Base-by-base conservation (phyloP, 805 yeast genomes). In the Candida gorgasii region DNA sequence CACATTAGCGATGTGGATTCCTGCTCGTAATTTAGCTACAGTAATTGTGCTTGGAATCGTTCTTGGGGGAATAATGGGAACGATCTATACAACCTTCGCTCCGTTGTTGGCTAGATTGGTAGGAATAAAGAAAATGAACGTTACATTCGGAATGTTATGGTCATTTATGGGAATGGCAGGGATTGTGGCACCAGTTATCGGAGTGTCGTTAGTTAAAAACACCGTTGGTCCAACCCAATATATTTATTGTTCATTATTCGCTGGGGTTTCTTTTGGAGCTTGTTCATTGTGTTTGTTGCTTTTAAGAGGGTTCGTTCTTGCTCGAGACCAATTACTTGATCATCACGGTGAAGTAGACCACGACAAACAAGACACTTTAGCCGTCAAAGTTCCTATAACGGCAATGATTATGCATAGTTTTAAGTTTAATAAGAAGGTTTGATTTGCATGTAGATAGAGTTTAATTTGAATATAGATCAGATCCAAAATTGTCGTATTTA, bases 11-110 rank as follows among this genome's bases (percentile, higher is more conserved):
- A 62, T 67, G 62, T 67, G 72, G 63, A 49, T 59, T 17, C 84
- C 85, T 2, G 76, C 80, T n/a, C 63, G 77, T 43, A 80, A 78
- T 50, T 72, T 61, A 45, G 82, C 82, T 1, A 77, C 84, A 1
- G 76, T 80, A 0, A 51, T 80, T 5, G 71, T 63, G 0, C 76
- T 80, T 53, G 78, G 79, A 1, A 27, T 81, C 11, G 45, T 81
- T 5, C 68, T 63, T 49, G 89, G 89, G 24, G 62, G 70, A 0
- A 40, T 75, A 24, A 80, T 82, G 83, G 88, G 88, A 2, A 65
- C 80, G 8, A 63, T 81, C 30, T 82, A 79, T 76, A 75, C 81
- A 4, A 72, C 79, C 2, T 50, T 75, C 46, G 74, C 82, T 1
- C 72, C 85, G 2, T 63, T 79, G 18, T 58, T 72, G 1, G 74